Conservation (phyloP, 2,329 filamentous ascomycete species). For the Monosporascus sp. region DNA sequence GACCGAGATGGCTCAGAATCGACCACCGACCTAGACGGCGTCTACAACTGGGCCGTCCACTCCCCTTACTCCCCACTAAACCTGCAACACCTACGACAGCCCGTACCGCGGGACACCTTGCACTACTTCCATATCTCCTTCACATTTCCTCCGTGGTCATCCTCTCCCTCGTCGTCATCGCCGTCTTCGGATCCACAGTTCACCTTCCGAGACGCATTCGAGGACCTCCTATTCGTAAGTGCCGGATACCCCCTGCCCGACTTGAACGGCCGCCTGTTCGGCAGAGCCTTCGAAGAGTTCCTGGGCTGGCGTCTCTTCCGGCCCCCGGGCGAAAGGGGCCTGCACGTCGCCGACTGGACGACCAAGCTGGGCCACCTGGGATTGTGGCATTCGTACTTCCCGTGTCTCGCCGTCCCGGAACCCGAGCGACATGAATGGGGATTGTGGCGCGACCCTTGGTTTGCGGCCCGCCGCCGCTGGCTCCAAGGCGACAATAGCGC, state of each 20-base stretch:
- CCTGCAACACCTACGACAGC: slow-evolving; percentile 42
- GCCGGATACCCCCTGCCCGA: slow-evolving; percentile 37
- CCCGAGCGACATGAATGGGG: too few species aligned
- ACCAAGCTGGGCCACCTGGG: slow-evolving; percentile 31
- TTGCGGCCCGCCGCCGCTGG: background rate
- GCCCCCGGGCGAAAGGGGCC: slow-evolving; percentile 16
- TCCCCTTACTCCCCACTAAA: slow-evolving; percentile 41
- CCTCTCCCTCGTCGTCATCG: slow-evolving; percentile 7
- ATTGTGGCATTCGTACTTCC: slow-evolving; percentile 31
- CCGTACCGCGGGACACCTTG: slow-evolving; percentile 40
- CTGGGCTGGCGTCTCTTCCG: slow-evolving; percentile 16
- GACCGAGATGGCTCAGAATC: background rate
- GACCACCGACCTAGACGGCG: slow-evolving; percentile 10
- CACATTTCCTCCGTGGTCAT: background rate
- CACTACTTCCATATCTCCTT: background rate
- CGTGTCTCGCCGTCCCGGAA: slow-evolving; percentile 6
- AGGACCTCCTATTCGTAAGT: slow-evolving; percentile 49
- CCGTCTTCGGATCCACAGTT: slow-evolving; percentile 23
- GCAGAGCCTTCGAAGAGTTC: slow-evolving; percentile 6
- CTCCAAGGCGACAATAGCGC: background rate
- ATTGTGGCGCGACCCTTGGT: background rate
- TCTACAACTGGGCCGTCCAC: slow-evolving; percentile 30
- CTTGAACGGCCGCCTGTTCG: slow-evolving; percentile 22
- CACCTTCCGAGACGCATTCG: slow-evolving; percentile 53
- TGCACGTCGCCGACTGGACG: slow-evolving; percentile 39